phyloP scores from a whole-genome alignment of 1,284 basidiomycete species.

The Cutaneotrichosporon dermatis region DNA sequence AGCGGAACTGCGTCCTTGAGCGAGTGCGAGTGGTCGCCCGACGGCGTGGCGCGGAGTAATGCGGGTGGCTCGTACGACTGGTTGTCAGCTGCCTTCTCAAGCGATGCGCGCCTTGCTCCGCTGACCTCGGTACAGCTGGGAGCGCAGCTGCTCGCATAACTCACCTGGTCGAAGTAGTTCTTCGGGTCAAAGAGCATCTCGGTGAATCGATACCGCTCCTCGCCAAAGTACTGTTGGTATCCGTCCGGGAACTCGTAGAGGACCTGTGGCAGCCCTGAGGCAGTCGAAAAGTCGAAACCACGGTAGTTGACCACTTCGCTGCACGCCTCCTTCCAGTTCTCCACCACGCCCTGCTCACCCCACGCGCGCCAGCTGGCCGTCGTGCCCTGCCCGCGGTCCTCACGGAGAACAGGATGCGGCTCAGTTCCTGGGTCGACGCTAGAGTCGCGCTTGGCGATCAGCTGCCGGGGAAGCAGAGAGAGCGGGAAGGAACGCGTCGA shows the following conservation, averaged over 20 bases:
- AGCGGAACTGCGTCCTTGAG: constrained; percentile 55
- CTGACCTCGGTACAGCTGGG: too few relatives aligned
- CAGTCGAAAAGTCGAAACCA: constrained; percentile 39
- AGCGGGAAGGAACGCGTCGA: constrained; percentile 35
- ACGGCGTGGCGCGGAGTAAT: constrained; percentile 35
- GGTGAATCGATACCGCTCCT: constrained; percentile 76
- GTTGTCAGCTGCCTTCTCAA: too few relatives aligned
- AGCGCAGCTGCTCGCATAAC: too few relatives aligned
- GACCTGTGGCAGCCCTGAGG: constrained; percentile 32
- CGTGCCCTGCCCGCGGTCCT: constrained; percentile 68
- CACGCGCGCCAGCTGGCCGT: constrained; percentile 75
- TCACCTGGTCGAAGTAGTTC: constrained; percentile 58
- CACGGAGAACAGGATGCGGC: constrained; percentile 64
- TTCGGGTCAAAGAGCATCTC: constrained; percentile 86
- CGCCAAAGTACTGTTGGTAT: constrained; percentile 77
- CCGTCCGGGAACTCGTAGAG: constrained; percentile 94
- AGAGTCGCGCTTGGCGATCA: constrained; percentile 69
- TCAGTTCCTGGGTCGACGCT: constrained; percentile 60
- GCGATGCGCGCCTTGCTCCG: too few relatives aligned
- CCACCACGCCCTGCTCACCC: constrained; percentile 79
- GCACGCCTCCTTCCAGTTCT: constrained; percentile 88
- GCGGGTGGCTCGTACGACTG: constrained; percentile 38
- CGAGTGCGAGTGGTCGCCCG: constrained; percentile 60
- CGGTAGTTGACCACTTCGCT: constrained; percentile 59
- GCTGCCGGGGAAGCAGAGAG: constrained; percentile 65